Base-by-base conservation (phyloP, 768 basidiomycete genomes). In the Boletus pseudo-olivaceus region DNA sequence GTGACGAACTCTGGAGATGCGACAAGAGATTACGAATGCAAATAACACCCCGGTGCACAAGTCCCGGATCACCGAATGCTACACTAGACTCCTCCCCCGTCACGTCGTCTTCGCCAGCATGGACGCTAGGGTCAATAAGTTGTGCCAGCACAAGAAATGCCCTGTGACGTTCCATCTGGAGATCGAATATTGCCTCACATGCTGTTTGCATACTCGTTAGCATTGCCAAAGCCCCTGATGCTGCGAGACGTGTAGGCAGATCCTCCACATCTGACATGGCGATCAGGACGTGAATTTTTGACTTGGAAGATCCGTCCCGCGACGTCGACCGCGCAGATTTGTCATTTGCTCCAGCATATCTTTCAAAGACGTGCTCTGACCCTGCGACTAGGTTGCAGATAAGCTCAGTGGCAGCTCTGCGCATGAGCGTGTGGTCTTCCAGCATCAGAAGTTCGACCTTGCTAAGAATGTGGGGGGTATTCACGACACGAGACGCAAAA, bases 231-330 rank as follows among this genome's bases (percentile, higher is more conserved):
- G 93, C 90, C 17, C 95, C 96, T 0, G 90, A 85, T 1, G 95
- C 92, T n/a, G 96, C 96, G 15, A 91, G 68, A 33, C 89, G 82
- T 3, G 96, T 99, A 7, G 82, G 82, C 9, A 85, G 48, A 72
- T 99, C 97, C 26, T 93, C 87, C 14, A 92, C 84, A 58, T 94
- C 88, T 2, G 90, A 87, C 42, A 99, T 73, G 5, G 94, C 93
- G 38, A 96, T 68, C 20, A 98, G 70, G 35, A 98, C 74, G 55
- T 92, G 88, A 1, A 98, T 73, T 68, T 87, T 88, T 17, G 87
- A 84, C 63, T 76, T 81, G 33, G 53, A 55, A 9, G 58, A 38
- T 30, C 53, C 50, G 15, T 56, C 62, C 32, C 44, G 59, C 32
- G 38, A 69, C 67, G 85, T 84, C 15, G 85, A 82, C 63, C 72